Evolutionary conservation across 2,329 filamentous ascomycete species (phyloP), one percentile per base, ranked within the genome.

Genomic region (Fusarium paranaense): DNA sequence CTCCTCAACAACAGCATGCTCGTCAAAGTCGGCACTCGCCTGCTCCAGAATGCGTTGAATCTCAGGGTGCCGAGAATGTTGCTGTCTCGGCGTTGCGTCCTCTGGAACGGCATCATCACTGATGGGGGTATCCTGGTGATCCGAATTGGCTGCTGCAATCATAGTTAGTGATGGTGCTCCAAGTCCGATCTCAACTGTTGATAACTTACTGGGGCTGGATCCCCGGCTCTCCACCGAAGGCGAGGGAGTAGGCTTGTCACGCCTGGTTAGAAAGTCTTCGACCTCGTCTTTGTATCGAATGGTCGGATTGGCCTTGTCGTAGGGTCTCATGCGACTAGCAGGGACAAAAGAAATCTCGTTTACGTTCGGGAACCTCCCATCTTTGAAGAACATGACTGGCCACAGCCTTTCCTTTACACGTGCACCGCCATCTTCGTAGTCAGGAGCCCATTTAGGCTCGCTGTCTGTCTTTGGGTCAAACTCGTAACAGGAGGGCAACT

Each of bases 371-470:
- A 69, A 69, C 16, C 11, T 22, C 37, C 7, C 5, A 6, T 25
- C n/a, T 14, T 33, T 30, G 33, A 69, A 69, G 30, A 37, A 65
- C 20, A 69, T 45, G 42, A 65, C 62, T 5, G 66, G 62, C 14
- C 47, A 69, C 5, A 61, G 22, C n/a, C 66, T 38, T 6, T 27
- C 2, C 10, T 6, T 18, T 32, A 62, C 45, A 6, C 35, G 35
- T 5, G 22, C 14, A 13, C 66, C 56, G 10, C 66, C 66, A 27
- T 66, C 47, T 27, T 66, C 62, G 20, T 66, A 69, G 4, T 62
- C 66, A 20, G 38, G 16, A 35, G 62, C 57, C 66, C 66, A 69
- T 50, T 6, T 27, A 32, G 30, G 30, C 30, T 32, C 30, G 30
- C 20, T 16, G 5, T 30, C 14, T 18, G 60, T 42, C 1, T 54